phyloP scores from a whole-genome alignment of 2,329 filamentous ascomycete species.

The Talaromyces sp. region DNA sequence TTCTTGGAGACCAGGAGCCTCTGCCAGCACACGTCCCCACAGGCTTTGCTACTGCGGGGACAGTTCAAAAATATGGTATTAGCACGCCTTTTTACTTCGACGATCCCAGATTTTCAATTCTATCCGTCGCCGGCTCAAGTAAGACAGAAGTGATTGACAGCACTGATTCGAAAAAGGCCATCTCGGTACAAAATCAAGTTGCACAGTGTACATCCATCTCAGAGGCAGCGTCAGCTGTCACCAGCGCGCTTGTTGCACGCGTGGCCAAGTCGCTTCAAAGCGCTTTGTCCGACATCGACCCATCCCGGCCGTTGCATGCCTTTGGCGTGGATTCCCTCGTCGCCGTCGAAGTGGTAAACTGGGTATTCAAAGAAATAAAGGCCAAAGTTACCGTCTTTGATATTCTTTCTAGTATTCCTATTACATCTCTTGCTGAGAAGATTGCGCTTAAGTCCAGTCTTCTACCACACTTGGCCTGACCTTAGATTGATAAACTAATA shows the following conservation, averaged over 20 bases:
- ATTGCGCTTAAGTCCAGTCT: background rate
- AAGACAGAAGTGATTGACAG: background rate
- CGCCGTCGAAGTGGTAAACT: constrained; percentile 17
- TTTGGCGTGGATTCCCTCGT: constrained; percentile 13
- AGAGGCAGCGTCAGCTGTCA: background rate
- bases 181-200: background rate
- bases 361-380: constrained; percentile 12
- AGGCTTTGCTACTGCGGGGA: background rate
- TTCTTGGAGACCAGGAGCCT: background rate
- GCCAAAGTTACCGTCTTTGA: constrained; percentile 23
- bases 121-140: background rate
- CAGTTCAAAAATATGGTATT: background rate
- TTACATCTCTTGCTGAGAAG: background rate
- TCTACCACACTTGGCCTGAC: background rate
- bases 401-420: constrained; percentile 13
- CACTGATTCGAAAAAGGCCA: background rate
- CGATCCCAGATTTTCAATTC: constrained; percentile 1
- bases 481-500: background rate
- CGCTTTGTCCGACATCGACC: background rate
- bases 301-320: background rate
- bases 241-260: background rate
- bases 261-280: constrained; percentile 1
- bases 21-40: background rate
- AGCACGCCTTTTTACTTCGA: constrained; percentile 1
- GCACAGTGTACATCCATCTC: background rate